Conservation (phyloP, 164 flowering plant genomes). For the Liriodendron chinense region DNA sequence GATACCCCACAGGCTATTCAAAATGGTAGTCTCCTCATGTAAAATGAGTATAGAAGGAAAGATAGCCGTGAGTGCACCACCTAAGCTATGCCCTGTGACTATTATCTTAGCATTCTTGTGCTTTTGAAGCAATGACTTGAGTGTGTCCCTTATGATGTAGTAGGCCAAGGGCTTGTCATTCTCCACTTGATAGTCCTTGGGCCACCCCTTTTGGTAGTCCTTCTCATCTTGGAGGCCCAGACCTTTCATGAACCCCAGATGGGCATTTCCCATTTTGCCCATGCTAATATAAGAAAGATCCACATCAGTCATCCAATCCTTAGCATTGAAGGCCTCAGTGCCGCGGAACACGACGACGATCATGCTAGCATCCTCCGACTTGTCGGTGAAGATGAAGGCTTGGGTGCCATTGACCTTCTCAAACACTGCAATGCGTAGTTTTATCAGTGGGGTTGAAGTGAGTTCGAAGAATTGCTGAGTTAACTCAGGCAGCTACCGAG, state of each 20-base stretch:
- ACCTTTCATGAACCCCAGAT: constrained; percentile 71
- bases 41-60: constrained; percentile 46
- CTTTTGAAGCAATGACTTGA: constrained; percentile 24
- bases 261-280: constrained; percentile 45
- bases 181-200: constrained; percentile 20
- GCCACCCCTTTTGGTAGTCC: constrained; percentile 42
- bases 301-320: constrained; percentile 50
- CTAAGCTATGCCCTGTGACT: constrained; percentile 66
- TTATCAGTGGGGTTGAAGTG: not conserved
- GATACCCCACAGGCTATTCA: constrained; percentile 43
- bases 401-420: constrained; percentile 34
- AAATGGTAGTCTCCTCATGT: constrained; percentile 38
- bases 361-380: constrained; percentile 12
- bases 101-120: constrained; percentile 27
- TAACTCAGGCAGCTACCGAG: not conserved
- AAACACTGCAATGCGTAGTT: constrained; percentile 24
- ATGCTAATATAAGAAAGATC: constrained; percentile 59
- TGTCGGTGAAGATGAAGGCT: constrained; percentile 43
- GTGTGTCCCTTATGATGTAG: constrained; percentile 38
- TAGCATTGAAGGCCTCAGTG: constrained; percentile 53
- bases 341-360: constrained; percentile 70
- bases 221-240: constrained; percentile 45
- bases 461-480: not conserved
- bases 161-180: constrained; percentile 37
- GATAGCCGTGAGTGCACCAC: constrained; percentile 59